Percentiles rank a stretch among this genome's conserved stretches.
phyloP scores from a whole-genome alignment of 495 filamentous ascomycete genomes.

The Daldinia caldariorum region DNA sequence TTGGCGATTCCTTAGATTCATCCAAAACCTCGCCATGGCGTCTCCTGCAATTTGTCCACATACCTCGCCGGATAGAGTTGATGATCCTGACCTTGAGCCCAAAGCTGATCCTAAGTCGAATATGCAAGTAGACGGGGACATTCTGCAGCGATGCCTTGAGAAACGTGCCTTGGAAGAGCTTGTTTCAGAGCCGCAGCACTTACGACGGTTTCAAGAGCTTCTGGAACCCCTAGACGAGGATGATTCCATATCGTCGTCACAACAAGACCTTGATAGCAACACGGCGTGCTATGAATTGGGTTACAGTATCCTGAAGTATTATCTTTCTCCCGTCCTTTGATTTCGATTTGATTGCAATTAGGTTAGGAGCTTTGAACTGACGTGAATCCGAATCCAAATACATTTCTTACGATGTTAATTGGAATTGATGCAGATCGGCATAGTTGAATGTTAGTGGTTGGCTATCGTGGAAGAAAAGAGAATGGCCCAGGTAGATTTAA shows the following conservation, averaged over 20 bases:
- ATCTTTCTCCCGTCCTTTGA: constrained; percentile 56
- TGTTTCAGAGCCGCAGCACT: constrained; percentile 40
- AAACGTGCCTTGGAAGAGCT: constrained; percentile 58
- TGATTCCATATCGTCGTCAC: constrained; percentile 20
- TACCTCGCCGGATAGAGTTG: constrained; percentile 36
- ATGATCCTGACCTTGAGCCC: constrained; percentile 46
- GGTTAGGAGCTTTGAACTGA: constrained; percentile 8
- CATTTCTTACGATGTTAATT: not conserved
- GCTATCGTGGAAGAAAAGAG: not conserved
- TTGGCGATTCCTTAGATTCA: constrained; percentile 68
- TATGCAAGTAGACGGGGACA: constrained; percentile 76
- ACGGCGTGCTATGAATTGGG: constrained; percentile 49
- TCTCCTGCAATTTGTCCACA: constrained; percentile 31
- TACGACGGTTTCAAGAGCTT: constrained; percentile 47
- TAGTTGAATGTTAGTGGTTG: not conserved
- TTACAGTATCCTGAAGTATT: constrained; percentile 59
- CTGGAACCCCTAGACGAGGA: constrained; percentile 51
- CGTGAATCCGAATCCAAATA: not conserved
- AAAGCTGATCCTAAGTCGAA: constrained; percentile 45
- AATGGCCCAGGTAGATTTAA: not conserved
- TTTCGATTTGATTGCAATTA: not conserved
- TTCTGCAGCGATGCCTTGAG: constrained; percentile 66
- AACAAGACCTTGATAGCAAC: constrained; percentile 4
- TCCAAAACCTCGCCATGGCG: constrained; percentile 66
- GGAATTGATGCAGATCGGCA: not conserved